Evolutionary conservation across 208 protist genomes (phyloP).

Genomic region (Porcisia deanei): DNA sequence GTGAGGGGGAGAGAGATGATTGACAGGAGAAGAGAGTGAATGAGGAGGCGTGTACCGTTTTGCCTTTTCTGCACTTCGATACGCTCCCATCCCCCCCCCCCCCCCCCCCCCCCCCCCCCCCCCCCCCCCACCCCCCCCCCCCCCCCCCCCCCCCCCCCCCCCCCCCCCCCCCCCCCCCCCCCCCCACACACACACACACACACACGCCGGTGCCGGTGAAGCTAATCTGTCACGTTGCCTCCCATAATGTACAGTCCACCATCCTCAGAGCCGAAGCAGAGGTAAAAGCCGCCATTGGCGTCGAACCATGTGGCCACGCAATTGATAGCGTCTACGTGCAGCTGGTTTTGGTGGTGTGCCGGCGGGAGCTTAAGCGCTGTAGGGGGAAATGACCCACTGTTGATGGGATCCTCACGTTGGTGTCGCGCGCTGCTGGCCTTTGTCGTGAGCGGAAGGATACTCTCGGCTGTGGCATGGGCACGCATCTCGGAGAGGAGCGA

Average conservation of each 20-base stretch:
- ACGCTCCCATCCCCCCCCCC: too few relatives aligned
- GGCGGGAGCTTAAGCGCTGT: slow-evolving; percentile 11
- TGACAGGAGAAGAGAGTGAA: too few relatives aligned
- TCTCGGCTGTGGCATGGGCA: slow-evolving; percentile 21
- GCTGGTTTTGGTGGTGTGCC: slow-evolving; percentile 32
- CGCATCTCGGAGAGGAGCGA: slow-evolving; percentile 14
- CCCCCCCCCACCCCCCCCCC: too few relatives aligned
- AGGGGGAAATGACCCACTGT: neutral
- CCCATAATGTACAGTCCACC: slow-evolving; percentile 54
- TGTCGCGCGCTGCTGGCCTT: slow-evolving; percentile 17
- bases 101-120: too few relatives aligned
- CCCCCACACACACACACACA: neutral
- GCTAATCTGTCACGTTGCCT: slow-evolving; percentile 20
- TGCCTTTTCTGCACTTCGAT: too few relatives aligned
- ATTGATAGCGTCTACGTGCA: slow-evolving; percentile 70
- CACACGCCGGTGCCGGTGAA: neutral
- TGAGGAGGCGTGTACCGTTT: too few relatives aligned
- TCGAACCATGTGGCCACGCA: slow-evolving; percentile 59
- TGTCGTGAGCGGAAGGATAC: slow-evolving; percentile 8
- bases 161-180: too few relatives aligned
- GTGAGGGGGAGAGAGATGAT: too few relatives aligned
- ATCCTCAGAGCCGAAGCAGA: slow-evolving; percentile 53
- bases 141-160: neutral
- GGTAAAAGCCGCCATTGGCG: slow-evolving; percentile 42
- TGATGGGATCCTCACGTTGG: slow-evolving; percentile 2